These are phyloP conservation scores for Pestalotiopsis sp. DNA, from an alignment of 2,329 filamentous ascomycete genomes.

Conservation along the genomic window DNA sequence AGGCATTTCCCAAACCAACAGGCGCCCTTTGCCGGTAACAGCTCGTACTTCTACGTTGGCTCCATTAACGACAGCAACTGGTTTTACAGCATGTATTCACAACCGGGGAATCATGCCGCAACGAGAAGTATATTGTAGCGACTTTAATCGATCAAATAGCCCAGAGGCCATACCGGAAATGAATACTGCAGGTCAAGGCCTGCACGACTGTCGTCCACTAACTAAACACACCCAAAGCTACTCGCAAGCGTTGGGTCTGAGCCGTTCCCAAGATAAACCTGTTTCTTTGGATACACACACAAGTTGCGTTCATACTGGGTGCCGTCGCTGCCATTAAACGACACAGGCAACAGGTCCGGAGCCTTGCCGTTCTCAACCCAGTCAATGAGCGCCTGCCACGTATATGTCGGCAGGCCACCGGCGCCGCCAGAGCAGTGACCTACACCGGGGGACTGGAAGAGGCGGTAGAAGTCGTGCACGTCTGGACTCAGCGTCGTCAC, in stretches of 20 bases:
- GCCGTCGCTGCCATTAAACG: background rate
- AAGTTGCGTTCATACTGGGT: background rate
- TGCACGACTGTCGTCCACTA: background rate
- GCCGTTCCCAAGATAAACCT: background rate
- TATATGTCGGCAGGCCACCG: background rate
- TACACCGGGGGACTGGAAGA: background rate
- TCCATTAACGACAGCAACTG: too few species aligned
- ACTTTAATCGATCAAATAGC: too few species aligned
- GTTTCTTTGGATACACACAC: background rate
- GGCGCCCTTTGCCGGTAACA: too few species aligned
- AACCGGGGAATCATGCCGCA: constrained; percentile 18
- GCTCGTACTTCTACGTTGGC: too few species aligned
- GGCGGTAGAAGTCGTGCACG: constrained; percentile 6
- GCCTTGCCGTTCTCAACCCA: constrained; percentile 10
- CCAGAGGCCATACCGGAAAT: too few species aligned
- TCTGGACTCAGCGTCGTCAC: background rate
- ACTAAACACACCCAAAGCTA: background rate
- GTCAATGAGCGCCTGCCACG: background rate
- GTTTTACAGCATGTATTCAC: background rate
- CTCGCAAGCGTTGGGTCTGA: background rate
- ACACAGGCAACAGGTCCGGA: background rate
- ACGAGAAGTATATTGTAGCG: background rate
- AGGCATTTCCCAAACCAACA: too few species aligned
- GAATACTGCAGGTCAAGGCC: too few species aligned
- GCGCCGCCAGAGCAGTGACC: background rate